These are phyloP conservation scores for Xerocomellus amylosporus DNA, from an alignment of 768 basidiomycete species.

Conservation along the genomic window DNA sequence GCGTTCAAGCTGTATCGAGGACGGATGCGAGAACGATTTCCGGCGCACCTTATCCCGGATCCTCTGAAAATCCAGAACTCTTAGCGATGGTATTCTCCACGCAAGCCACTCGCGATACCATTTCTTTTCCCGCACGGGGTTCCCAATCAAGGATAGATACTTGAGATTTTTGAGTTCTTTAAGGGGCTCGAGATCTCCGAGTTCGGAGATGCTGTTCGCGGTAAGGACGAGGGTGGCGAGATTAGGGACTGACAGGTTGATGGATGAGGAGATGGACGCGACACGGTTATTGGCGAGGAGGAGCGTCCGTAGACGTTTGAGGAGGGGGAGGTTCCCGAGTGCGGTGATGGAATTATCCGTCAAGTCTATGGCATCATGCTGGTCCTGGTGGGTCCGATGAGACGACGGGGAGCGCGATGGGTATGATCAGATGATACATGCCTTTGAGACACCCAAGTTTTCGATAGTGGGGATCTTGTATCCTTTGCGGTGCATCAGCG, in stretches of 20 bases:
- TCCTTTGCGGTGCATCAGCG: constrained; percentile 46
- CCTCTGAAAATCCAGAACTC: constrained; percentile 94
- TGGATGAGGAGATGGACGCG: constrained; percentile 74
- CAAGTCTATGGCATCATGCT: constrained; percentile 91
- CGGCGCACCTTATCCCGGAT: constrained; percentile 88
- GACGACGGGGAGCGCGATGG: constrained; percentile 9
- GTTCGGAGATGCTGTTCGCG: constrained; percentile 74
- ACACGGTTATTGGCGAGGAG: constrained; percentile 90
- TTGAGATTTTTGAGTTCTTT: constrained; percentile 72
- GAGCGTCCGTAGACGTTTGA: constrained; percentile 80
- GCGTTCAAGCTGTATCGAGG: constrained; percentile 28
- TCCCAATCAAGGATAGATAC: constrained; percentile 74
- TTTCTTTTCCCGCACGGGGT: constrained; percentile 87
- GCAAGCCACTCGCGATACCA: constrained; percentile 97
- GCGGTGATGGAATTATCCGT: constrained; percentile 86
- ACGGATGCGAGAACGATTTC: constrained; percentile 27
- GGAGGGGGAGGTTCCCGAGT: constrained; percentile 82
- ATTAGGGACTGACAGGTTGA: constrained; percentile 82
- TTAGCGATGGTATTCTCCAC: constrained; percentile 79
- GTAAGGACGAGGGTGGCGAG: constrained; percentile 80
- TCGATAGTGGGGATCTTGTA: constrained; percentile 95
- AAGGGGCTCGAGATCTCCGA: constrained; percentile 83
- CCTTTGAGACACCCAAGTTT: constrained; percentile 92
- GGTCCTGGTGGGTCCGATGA: constrained; percentile 55
- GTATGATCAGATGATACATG: constrained; percentile 36